Evolutionary conservation across 257 asterid species (phyloP).

Genomic region (Cinchona pubescens): DNA sequence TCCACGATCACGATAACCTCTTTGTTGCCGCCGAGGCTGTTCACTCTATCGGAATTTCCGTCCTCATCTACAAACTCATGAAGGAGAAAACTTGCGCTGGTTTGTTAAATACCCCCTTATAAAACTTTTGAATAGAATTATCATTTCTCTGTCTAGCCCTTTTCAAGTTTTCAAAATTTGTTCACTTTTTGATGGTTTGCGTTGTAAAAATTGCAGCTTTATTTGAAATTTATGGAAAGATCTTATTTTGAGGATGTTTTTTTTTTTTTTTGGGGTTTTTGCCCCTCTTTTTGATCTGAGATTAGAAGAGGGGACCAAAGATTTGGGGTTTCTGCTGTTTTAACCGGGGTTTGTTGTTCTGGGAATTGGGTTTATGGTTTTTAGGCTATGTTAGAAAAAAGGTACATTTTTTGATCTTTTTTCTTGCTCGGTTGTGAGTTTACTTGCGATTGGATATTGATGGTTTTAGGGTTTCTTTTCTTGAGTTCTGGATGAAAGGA

Average conservation of each 20-base stretch:
- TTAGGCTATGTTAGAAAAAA: neutral
- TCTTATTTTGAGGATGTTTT: constrained; percentile 1
- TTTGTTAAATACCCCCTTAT: constrained; percentile 19
- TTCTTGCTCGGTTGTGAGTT: neutral
- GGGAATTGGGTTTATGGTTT: neutral
- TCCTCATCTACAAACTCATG: constrained; percentile 82
- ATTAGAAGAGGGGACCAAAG: neutral
- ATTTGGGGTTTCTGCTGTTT: constrained; percentile 4
- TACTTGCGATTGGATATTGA: constrained; percentile 4
- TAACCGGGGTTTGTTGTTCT: neutral
- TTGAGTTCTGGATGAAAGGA: neutral
- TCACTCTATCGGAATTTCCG: constrained; percentile 78
- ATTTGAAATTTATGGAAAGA: neutral
- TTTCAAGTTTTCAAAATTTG: neutral
- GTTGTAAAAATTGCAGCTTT: constrained; percentile 12
- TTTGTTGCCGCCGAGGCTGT: constrained; percentile 95
- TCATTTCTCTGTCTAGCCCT: neutral
- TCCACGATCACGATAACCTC: constrained; percentile 90
- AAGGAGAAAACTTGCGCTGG: constrained; percentile 98
- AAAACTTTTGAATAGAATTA: neutral
- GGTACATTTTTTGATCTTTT: neutral
- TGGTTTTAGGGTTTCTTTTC: constrained; percentile 3
- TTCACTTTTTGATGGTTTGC: neutral
- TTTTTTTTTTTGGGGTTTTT: neutral
- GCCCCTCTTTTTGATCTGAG: neutral